Conservation (phyloP, 768 basidiomycete species). For the Serendipita sp. region DNA sequence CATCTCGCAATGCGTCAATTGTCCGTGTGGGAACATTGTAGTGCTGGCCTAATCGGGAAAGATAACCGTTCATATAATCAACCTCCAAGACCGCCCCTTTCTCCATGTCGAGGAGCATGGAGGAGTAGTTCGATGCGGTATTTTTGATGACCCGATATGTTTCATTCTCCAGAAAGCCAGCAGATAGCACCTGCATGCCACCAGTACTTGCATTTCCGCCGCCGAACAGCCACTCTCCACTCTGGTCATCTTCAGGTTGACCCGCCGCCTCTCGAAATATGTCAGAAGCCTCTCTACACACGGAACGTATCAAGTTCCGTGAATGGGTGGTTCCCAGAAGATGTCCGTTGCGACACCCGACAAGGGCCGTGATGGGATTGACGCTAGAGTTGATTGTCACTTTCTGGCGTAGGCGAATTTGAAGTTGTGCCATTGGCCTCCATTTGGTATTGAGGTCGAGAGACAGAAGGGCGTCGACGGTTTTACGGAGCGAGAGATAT, state of each 20-base stretch:
- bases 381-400: constrained; percentile 66
- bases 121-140: constrained; percentile 57
- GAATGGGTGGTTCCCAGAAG: constrained; percentile 34
- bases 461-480: constrained; percentile 45
- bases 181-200: constrained; percentile 22
- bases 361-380: constrained; percentile 71
- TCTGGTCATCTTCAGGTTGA: constrained; percentile 12
- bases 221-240: constrained; percentile 25
- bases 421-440: constrained; percentile 47
- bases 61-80: constrained; percentile 67
- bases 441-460: constrained; percentile 46
- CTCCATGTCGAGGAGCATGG: constrained; percentile 61
- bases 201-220: constrained; percentile 20
- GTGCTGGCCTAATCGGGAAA: constrained; percentile 41
- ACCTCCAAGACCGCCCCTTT: constrained; percentile 55
- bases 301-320: constrained; percentile 26
- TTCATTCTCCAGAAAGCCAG: constrained; percentile 33
- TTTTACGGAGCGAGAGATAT: constrained; percentile 49
- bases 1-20: constrained; percentile 17
- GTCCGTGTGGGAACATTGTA: constrained; percentile 43
- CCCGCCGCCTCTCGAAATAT: constrained; percentile 29
- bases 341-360: constrained; percentile 66
- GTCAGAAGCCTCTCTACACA: constrained; percentile 57
- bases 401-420: constrained; percentile 58
- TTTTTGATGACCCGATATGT: constrained; percentile 37